Conservation (phyloP, 306 rosid genomes). For the Castanea crenata region DNA sequence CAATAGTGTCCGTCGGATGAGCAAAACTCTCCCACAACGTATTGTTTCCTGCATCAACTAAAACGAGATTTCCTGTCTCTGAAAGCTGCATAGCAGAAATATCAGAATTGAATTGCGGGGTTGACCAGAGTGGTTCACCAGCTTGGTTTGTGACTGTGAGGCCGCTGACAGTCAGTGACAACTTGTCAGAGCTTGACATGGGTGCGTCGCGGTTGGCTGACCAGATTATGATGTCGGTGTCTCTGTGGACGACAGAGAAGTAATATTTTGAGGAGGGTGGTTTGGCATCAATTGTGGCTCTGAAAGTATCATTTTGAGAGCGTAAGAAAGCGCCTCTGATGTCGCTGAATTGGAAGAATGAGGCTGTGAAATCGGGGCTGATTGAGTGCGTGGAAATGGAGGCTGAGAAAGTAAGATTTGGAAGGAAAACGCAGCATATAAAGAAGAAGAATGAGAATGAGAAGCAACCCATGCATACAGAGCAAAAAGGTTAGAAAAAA, state of each 20-base stretch:
- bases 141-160: constrained; percentile 23
- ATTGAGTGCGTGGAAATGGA: neutral
- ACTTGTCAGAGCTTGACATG: constrained; percentile 46
- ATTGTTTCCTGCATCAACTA: constrained; percentile 52
- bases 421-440: too few relatives aligned
- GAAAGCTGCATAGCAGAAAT: too few relatives aligned
- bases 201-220: constrained; percentile 64
- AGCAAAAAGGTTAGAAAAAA: too few relatives aligned
- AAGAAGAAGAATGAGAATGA: too few relatives aligned
- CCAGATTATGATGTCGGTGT: constrained; percentile 65
- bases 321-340: constrained; percentile 56
- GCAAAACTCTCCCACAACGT: constrained; percentile 89
- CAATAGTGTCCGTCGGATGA: constrained; percentile 76
- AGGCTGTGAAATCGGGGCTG: neutral
- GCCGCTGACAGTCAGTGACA: constrained; percentile 53
- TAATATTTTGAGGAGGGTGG: constrained; percentile 34
- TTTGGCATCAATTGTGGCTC: constrained; percentile 46
- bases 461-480: too few relatives aligned
- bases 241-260: constrained; percentile 58
- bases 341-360: neutral
- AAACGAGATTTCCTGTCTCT: constrained; percentile 6
- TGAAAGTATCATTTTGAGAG: constrained; percentile 56
- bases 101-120: too few relatives aligned
- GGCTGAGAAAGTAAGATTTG: too few relatives aligned
- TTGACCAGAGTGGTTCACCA: too few relatives aligned